These are phyloP conservation scores for Psilocybe mexicana DNA, from an alignment of 1,284 basidiomycete genomes.

Conservation along the genomic window DNA sequence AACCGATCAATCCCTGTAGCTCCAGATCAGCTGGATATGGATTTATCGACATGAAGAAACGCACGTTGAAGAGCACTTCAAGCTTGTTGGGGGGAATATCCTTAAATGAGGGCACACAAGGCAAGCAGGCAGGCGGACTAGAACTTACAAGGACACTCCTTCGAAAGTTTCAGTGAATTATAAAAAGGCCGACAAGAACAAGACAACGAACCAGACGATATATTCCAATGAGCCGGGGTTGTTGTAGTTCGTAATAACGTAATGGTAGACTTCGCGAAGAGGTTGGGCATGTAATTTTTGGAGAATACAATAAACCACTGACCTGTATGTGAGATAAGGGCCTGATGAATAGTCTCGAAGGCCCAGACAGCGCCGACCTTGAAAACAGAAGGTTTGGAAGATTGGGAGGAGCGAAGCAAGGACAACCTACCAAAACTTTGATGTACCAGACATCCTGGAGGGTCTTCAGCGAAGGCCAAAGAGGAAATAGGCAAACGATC, in stretches of 20 bases:
- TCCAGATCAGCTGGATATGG: background rate
- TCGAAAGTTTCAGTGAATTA: background rate
- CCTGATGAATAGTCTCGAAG: slow-evolving; percentile 52
- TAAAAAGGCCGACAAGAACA: background rate
- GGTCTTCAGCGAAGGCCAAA: slow-evolving; percentile 1
- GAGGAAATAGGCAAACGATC: slow-evolving; percentile 4
- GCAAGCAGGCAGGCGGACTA: background rate
- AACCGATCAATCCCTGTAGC: slow-evolving; percentile 48
- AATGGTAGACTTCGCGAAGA: slow-evolving; percentile 44
- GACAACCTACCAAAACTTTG: slow-evolving; percentile 43
- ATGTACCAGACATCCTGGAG: slow-evolving; percentile 48
- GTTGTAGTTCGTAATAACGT: slow-evolving; percentile 51
- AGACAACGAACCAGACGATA: slow-evolving; percentile 44
- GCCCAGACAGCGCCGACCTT: slow-evolving; percentile 46
- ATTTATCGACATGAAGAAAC: slow-evolving; percentile 11
- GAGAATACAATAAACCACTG: slow-evolving; percentile 8
- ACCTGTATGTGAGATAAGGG: slow-evolving; percentile 55
- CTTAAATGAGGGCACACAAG: background rate
- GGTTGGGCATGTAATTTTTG: background rate
- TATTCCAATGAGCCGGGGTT: slow-evolving; percentile 37
- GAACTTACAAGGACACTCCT: slow-evolving; percentile 49
- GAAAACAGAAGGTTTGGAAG: background rate
- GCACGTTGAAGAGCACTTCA: slow-evolving; percentile 56
- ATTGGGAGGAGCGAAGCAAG: background rate
- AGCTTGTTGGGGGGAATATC: slow-evolving; percentile 31